Base-by-base conservation (phyloP, 1,139 yeast genomes). In the Citeromyces hawaiiensis region DNA sequence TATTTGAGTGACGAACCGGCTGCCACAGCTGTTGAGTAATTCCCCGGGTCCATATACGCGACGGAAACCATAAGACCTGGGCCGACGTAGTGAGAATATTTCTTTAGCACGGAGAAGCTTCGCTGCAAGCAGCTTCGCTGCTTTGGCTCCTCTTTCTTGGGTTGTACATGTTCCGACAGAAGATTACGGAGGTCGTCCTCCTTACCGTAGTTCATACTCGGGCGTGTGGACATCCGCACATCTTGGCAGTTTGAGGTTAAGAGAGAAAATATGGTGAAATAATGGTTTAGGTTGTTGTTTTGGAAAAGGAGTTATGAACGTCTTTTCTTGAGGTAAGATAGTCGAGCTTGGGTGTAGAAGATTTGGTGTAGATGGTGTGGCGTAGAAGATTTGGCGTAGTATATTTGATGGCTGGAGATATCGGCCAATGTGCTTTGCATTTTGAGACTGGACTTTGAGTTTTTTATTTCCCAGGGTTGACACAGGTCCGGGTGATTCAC, bases 21-120 rank as follows among this genome's bases (percentile, higher is more conserved):
- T 14, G 83, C 76, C 2, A 82, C 88, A 1, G 88, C 83, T 0
- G 88, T 80, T 38, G 83, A 76, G 54, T 80, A 82, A 53, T 82
- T 82, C 1, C 93, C 93, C 0, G 91, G 91, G 52, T 82, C 91
- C 72, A 82, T 76, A 52, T 81, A 82, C 1, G 87, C 79, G 33
- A 83, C 87, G 13, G 83, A 71, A 3, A 82, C 83, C 68, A 81
- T 70, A 27, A 82, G 60, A 0, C 93, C 93, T 0, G 93, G 93
- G 0, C 93, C 91, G n/a, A 82, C 63, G 50, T 81, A 82, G 39
- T 69, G 63, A 9, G 68, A 57, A 50, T 78, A 75, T 51, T 79
- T 78, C 11, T 23, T 23, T 4, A 23, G 11, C 11, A 23, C 27
- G 4, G 27, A 23, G 27, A 23, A 23, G 27, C 27, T 6, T 23